Percentiles rank a stretch among this genome's conserved stretches.
phyloP scores from a whole-genome alignment of 2,329 filamentous ascomycete genomes.

The Botryosphaeria dothidea region DNA sequence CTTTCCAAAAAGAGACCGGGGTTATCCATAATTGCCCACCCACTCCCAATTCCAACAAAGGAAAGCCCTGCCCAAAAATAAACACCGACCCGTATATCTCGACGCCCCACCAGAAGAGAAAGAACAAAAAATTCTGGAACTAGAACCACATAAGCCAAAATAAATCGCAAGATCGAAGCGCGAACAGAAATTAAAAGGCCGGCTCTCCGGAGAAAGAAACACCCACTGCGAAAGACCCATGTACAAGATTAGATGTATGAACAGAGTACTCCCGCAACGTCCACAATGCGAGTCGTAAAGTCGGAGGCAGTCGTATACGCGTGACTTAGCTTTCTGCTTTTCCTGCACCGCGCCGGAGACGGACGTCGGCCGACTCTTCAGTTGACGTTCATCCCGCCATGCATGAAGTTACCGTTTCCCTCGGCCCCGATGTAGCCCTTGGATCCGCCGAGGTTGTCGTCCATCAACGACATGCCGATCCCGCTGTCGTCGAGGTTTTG shows the following conservation, averaged over 20 bases:
- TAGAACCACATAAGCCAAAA: background rate
- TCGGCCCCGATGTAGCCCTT: conserved; percentile 16
- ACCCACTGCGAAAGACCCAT: background rate
- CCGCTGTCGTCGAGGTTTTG: conserved; percentile 22
- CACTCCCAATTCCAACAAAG: background rate
- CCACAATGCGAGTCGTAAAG: conserved; percentile 18
- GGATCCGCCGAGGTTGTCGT: conserved; percentile 18
- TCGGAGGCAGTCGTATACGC: conserved; percentile 19
- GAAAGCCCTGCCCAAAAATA: background rate
- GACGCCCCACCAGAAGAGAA: background rate
- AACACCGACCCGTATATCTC: conserved; percentile 7
- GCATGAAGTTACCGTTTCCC: background rate
- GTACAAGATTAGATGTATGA: conserved; percentile 19
- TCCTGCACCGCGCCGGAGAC: background rate
- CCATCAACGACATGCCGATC: conserved; percentile 22
- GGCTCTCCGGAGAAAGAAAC: background rate
- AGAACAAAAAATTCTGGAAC: background rate
- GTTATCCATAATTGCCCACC: conserved; percentile 7
- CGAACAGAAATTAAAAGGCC: background rate
- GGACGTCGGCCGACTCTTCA: background rate
- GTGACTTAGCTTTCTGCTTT: conserved; percentile 3
- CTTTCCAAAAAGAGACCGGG: conserved; percentile 1
- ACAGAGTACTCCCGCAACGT: conserved; percentile 13
- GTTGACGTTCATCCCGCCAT: conserved; percentile 17
- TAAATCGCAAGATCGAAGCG: background rate